Percentiles rank a stretch among this genome's conserved stretches.
Evolutionary conservation across 106 monocot genomes (phyloP).

Genomic region (Xerophyta viscosa): DNA sequence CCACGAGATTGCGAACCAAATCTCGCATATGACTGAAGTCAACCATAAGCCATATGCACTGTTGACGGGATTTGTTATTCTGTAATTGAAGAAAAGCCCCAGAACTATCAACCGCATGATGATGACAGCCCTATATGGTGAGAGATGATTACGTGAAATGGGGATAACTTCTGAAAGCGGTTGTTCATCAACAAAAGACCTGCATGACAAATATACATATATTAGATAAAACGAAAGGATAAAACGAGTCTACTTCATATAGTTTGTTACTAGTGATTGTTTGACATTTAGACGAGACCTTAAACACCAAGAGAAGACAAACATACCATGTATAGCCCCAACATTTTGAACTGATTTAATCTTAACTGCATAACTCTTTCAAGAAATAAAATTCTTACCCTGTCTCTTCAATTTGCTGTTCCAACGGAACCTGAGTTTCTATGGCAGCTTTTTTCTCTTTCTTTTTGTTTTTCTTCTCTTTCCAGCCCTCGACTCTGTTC

Average conservation of each 20-base stretch:
- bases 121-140: slow-evolving; percentile 84
- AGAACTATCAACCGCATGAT: too few relatives aligned
- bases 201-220: too few relatives aligned
- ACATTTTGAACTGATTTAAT: too few relatives aligned
- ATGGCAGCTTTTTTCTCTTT: slow-evolving; percentile 42
- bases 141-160: slow-evolving; percentile 78
- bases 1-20: too few relatives aligned
- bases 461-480: slow-evolving; percentile 76
- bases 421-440: slow-evolving; percentile 44
- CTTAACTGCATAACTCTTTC: not conserved
- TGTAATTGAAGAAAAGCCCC: too few relatives aligned
- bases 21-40: too few relatives aligned
- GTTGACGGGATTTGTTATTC: too few relatives aligned
- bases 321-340: not conserved
- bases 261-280: too few relatives aligned
- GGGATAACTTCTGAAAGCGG: slow-evolving; percentile 75
- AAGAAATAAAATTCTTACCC: slow-evolving; percentile 41
- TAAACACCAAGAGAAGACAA: not conserved
- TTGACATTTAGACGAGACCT: too few relatives aligned
- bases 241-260: too few relatives aligned
- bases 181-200: slow-evolving; percentile 37
- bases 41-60: too few relatives aligned
- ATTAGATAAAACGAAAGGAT: too few relatives aligned
- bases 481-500: slow-evolving; percentile 94
- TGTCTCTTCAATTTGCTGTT: slow-evolving; percentile 69